Conservation (phyloP, 2,329 filamentous ascomycete species). For the Botrytis sinoallii region DNA sequence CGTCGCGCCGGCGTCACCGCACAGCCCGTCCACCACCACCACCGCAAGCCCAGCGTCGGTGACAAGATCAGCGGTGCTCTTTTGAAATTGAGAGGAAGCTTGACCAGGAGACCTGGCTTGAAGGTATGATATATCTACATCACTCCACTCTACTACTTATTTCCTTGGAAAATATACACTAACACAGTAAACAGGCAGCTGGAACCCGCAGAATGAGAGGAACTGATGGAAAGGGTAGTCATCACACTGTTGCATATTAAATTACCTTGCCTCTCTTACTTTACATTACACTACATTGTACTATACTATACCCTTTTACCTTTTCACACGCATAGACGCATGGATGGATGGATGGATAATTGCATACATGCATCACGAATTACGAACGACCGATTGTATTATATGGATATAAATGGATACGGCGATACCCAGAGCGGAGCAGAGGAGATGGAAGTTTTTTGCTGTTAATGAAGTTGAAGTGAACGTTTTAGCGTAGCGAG, state of each 20-base stretch:
- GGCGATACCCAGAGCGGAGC: background rate
- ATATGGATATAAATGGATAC: background rate
- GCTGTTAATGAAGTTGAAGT: background rate
- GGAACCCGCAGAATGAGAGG: conserved; percentile 72
- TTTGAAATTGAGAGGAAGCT: conserved; percentile 66
- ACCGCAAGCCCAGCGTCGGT: conserved; percentile 46
- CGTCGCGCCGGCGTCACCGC: background rate
- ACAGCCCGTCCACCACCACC: background rate
- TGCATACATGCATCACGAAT: background rate
- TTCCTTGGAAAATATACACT: background rate
- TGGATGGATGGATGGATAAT: background rate
- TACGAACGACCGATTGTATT: conserved; percentile 1
- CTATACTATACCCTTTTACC: background rate
- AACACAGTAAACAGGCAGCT: conserved; percentile 54
- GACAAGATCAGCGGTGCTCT: conserved; percentile 78
- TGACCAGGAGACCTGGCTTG: conserved; percentile 66
- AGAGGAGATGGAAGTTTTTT: background rate
- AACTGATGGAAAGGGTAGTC: conserved; percentile 64
- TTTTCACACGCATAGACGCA: background rate
- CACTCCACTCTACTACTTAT: background rate
- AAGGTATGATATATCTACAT: conserved; percentile 51
- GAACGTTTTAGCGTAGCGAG: background rate
- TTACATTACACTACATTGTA: background rate
- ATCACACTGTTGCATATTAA: conserved; percentile 23
- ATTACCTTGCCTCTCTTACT: background rate